These are phyloP conservation scores for Tetrapisispora pingtungensis DNA, from an alignment of 805 yeast species.

Conservation along the genomic window DNA sequence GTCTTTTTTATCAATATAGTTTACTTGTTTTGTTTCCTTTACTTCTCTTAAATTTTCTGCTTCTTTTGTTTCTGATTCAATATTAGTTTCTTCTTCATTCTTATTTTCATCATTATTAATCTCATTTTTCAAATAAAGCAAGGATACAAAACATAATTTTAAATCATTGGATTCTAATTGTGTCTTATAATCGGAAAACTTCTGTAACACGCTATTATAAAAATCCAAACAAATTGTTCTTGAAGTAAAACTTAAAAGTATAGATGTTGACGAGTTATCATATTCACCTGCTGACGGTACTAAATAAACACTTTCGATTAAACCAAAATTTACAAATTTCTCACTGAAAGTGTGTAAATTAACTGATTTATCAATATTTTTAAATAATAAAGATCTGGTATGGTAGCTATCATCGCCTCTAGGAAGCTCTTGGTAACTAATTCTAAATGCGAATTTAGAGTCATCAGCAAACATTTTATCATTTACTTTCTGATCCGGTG, in stretches of 20 bases:
- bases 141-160: conserved; percentile 27
- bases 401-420: conserved; percentile 26
- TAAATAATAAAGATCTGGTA: conserved; percentile 25
- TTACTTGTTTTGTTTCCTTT: conserved; percentile 24
- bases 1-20: conserved; percentile 15
- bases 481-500: not conserved
- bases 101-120: conserved; percentile 1
- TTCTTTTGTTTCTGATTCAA: conserved; percentile 14
- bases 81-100: not conserved
- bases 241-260: conserved; percentile 26
- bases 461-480: not conserved
- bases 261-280: conserved; percentile 24
- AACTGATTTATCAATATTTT: conserved; percentile 18
- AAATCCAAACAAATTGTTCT: conserved; percentile 29
- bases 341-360: conserved; percentile 23
- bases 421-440: conserved; percentile 21
- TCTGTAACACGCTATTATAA: conserved; percentile 31
- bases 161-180: conserved; percentile 33
- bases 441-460: conserved; percentile 10
- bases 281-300: conserved; percentile 20
- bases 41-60: conserved; percentile 20
- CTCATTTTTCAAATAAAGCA: conserved; percentile 33
- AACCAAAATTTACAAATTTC: conserved; percentile 44
- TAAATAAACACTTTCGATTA: conserved; percentile 49
- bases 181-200: conserved; percentile 29